Percentiles rank a stretch among this genome's conserved stretches.
These are phyloP conservation scores for Scutellaria galericulata DNA, from an alignment of 257 asterid species.

Conservation along the genomic window DNA sequence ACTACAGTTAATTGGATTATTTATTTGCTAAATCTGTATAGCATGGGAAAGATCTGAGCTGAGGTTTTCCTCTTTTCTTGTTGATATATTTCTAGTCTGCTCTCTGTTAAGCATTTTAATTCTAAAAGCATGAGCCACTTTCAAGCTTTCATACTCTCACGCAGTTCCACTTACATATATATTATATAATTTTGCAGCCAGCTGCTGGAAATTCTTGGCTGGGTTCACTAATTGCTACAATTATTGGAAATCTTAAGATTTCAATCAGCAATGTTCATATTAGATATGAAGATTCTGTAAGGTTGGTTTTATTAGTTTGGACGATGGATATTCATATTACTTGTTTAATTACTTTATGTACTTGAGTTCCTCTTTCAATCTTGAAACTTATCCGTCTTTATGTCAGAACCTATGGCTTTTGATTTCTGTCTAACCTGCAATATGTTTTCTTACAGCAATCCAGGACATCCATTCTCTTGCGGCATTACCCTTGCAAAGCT, in stretches of 20 bases:
- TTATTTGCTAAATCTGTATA: slow-evolving; percentile 17
- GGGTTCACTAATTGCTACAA: slow-evolving; percentile 89
- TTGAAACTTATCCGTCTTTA: slow-evolving; percentile 1
- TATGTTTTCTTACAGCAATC: slow-evolving; percentile 64
- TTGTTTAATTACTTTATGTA: slow-evolving; percentile 15
- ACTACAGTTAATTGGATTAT: slow-evolving; percentile 23
- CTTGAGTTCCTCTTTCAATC: slow-evolving; percentile 20
- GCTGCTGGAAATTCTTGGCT: slow-evolving; percentile 96
- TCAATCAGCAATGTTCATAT: slow-evolving; percentile 95
- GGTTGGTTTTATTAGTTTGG: slow-evolving; percentile 54
- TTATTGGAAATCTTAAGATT: slow-evolving; percentile 95
- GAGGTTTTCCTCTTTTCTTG: slow-evolving; percentile 22
- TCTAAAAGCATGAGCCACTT: slow-evolving; percentile 17
- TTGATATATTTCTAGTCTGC: slow-evolving; percentile 25
- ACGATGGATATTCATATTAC: slow-evolving; percentile 12
- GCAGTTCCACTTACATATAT: slow-evolving; percentile 19
- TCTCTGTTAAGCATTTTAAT: slow-evolving; percentile 24
- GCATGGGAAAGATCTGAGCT: slow-evolving; percentile 19
- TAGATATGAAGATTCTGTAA: slow-evolving; percentile 89
- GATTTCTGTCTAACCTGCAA: slow-evolving; percentile 30
- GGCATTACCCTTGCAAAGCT: slow-evolving; percentile 96
- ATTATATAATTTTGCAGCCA: slow-evolving; percentile 59
- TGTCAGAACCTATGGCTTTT: slow-evolving; percentile 20
- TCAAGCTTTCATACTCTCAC: slow-evolving; percentile 4
- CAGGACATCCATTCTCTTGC: slow-evolving; percentile 91